Conservation (phyloP, 2,329 filamentous ascomycete species). For the Lasiodiplodia hormozganensis region DNA sequence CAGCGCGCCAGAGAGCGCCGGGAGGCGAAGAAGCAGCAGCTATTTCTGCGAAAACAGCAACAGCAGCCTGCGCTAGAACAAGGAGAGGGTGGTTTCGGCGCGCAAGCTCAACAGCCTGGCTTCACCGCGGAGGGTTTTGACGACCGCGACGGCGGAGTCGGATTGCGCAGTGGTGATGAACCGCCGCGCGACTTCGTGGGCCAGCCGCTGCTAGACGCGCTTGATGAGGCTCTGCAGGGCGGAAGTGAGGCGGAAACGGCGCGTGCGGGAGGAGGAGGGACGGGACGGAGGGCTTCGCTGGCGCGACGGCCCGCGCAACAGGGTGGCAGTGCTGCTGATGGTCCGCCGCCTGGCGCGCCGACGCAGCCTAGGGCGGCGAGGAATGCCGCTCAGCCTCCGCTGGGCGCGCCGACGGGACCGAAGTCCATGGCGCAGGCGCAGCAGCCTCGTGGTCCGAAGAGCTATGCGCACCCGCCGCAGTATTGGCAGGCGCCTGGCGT, state of each 20-base stretch:
- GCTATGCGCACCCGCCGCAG: background rate
- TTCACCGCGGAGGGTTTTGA: background rate
- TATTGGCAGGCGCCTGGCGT: background rate
- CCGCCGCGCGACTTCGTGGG: slow-evolving; percentile 25
- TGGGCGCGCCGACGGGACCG: background rate
- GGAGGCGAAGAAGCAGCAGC: background rate
- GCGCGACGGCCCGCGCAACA: background rate
- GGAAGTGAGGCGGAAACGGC: background rate
- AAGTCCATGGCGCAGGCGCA: background rate
- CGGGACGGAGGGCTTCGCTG: slow-evolving; percentile 1
- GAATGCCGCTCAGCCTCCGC: background rate
- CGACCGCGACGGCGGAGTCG: background rate
- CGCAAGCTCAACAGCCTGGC: background rate
- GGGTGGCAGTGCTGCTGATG: background rate
- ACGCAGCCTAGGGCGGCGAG: background rate
- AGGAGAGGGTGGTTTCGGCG: background rate
- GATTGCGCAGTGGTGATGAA: background rate
- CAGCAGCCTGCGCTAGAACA: background rate
- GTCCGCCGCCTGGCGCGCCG: slow-evolving; percentile 7
- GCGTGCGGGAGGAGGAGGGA: background rate
- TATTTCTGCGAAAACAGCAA: background rate
- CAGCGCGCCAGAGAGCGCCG: background rate
- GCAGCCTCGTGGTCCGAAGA: background rate
- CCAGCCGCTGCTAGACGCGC: slow-evolving; percentile 23
- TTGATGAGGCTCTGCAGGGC: slow-evolving; percentile 7